Percentiles rank a stretch among this genome's conserved stretches.
Evolutionary conservation across 306 rosid species (phyloP).

Genomic region (Abrus precatorius): DNA sequence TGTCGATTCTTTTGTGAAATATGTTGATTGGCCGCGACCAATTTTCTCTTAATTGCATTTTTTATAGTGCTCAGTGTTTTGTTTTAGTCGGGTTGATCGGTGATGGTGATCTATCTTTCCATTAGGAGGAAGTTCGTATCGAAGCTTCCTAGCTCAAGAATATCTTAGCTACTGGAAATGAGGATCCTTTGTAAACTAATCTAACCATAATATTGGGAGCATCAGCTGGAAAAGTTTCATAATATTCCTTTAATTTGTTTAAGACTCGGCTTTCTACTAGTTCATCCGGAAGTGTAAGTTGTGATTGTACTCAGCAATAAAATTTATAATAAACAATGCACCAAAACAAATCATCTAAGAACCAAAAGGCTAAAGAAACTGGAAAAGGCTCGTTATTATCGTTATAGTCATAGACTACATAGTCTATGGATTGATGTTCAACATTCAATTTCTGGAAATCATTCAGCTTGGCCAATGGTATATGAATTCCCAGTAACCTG

Average conservation of each 20-base stretch:
- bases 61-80: background rate
- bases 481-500: slow-evolving; percentile 53
- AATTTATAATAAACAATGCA: background rate
- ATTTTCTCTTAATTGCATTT: no score
- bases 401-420: background rate
- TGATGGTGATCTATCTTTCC: background rate
- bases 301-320: background rate
- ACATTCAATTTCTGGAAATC: slow-evolving; percentile 18
- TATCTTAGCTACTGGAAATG: no score
- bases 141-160: no score
- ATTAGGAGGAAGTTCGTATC: no score
- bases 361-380: slow-evolving; percentile 4
- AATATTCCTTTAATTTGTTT: no score
- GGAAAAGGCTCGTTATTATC: slow-evolving; percentile 4
- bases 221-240: no score
- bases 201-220: no score
- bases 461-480: slow-evolving; percentile 51
- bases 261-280: no score
- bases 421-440: slow-evolving; percentile 16
- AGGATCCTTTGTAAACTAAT: no score
- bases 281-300: background rate
- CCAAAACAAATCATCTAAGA: background rate
- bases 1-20: no score
- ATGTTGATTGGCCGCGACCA: no score
- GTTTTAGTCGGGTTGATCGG: background rate